Evolutionary conservation across 176 grass and related monocot species (phyloP).

Genomic region (Melocanna baccifera): DNA sequence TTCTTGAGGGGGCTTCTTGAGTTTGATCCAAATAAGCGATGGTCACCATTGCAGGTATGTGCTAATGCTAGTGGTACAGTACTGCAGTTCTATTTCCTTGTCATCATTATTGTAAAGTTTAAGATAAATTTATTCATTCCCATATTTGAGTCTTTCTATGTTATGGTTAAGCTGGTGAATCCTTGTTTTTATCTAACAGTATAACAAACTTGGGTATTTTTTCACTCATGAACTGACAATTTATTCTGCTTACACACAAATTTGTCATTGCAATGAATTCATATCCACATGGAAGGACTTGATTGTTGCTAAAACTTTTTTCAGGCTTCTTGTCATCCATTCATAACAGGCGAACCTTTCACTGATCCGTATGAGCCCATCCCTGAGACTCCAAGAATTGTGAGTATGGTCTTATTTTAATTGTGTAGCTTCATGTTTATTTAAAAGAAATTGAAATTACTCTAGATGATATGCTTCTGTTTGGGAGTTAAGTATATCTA

Average conservation of each 20-base stretch:
- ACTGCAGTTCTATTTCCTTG: not conserved
- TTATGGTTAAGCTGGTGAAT: conserved; percentile 9
- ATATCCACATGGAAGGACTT: conserved; percentile 25
- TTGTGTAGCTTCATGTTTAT: not conserved
- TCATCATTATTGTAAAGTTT: not conserved
- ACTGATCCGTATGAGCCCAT: conserved; percentile 60
- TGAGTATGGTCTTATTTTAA: conserved; percentile 49
- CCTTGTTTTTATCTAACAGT: not conserved
- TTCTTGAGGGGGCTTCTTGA: conserved; percentile 96
- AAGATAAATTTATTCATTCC: not conserved
- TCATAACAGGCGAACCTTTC: conserved; percentile 79
- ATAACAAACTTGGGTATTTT: not conserved
- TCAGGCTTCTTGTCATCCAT: conserved; percentile 90
- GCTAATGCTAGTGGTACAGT: not conserved
- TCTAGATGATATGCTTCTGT: not conserved
- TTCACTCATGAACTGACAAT: not conserved
- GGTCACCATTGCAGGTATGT: conserved; percentile 92
- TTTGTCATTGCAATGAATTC: not conserved
- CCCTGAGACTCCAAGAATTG: conserved; percentile 90
- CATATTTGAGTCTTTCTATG: not conserved
- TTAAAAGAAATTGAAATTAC: not conserved
- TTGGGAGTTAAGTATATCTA: not conserved
- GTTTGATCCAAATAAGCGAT: conserved; percentile 87
- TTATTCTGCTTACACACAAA: not conserved
- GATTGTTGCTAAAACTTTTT: conserved; percentile 34